phyloP scores from a whole-genome alignment of 352 stramenopile species.

The Blastocystis sp. region DNA sequence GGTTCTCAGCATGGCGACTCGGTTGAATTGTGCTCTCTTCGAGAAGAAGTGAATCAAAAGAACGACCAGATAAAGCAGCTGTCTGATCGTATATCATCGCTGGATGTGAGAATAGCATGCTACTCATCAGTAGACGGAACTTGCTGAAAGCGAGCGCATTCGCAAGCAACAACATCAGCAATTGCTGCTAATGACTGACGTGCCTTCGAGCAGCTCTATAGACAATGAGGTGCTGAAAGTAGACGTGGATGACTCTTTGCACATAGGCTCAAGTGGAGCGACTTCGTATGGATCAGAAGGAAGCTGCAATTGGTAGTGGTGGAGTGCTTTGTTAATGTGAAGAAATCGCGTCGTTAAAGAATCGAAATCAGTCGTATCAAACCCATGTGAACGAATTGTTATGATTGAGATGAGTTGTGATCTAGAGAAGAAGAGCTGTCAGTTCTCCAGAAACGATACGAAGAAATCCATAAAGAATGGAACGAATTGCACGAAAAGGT shows the following conservation, averaged over 20 bases:
- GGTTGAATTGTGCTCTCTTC: background rate
- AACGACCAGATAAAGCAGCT: background rate
- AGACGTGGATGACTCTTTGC: background rate
- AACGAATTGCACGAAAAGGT: background rate
- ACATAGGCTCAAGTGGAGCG: background rate
- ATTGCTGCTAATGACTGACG: background rate
- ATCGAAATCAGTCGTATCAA: background rate
- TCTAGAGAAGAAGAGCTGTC: background rate
- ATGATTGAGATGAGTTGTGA: background rate
- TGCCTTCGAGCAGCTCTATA: no score
- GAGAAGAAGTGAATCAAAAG: background rate
- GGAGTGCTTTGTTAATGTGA: background rate
- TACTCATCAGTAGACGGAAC: background rate
- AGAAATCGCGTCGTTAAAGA: constrained; percentile 23
- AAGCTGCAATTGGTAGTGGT: background rate
- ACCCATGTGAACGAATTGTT: background rate
- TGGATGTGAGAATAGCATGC: background rate
- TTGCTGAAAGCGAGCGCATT: constrained; percentile 24
- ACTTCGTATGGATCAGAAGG: background rate
- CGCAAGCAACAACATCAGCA: constrained; percentile 34
- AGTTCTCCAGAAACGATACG: constrained; percentile 1
- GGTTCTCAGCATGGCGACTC: background rate
- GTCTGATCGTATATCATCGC: background rate
- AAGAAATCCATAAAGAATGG: background rate
- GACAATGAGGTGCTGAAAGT: background rate